Evolutionary conservation across 139 green algal genomes (phyloP).

Genomic region (Chlorella sp.): DNA sequence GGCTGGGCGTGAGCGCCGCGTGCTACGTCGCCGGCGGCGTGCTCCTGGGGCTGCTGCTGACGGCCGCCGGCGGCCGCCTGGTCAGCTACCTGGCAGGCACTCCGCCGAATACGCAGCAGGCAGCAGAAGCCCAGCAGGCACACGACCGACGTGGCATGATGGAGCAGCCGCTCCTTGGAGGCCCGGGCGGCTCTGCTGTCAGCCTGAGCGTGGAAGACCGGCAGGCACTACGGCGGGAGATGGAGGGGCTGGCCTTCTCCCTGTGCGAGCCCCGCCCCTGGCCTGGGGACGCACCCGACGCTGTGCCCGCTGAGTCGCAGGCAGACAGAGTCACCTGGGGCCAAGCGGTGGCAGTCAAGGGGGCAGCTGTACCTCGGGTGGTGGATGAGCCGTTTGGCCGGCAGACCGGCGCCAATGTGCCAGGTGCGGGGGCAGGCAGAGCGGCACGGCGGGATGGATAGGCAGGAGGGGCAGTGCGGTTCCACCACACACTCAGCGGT

Average conservation of each 20-base stretch:
- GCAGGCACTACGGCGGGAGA: not conserved
- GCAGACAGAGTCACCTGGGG: not conserved
- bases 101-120: not conserved
- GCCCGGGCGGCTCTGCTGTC: not conserved
- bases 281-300: not conserved
- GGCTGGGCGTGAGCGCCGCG: not conserved
- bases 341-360: not conserved
- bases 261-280: not conserved
- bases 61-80: not conserved
- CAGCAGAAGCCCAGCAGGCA: not conserved
- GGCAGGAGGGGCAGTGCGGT: too few species aligned
- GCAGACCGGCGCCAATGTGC: constrained; percentile 29
- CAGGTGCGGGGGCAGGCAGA: constrained; percentile 5
- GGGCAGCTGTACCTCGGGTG: not conserved
- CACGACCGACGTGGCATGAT: not conserved
- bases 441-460: not conserved
- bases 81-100: not conserved
- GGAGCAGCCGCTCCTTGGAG: not conserved
- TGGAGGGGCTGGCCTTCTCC: not conserved
- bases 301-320: not conserved
- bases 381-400: constrained; percentile 12
- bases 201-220: not conserved
- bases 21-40: not conserved
- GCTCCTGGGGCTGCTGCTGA: not conserved
- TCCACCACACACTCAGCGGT: too few species aligned